Conservation (phyloP, 2,329 filamentous ascomycete species). For the Fusarium agapanthi region DNA sequence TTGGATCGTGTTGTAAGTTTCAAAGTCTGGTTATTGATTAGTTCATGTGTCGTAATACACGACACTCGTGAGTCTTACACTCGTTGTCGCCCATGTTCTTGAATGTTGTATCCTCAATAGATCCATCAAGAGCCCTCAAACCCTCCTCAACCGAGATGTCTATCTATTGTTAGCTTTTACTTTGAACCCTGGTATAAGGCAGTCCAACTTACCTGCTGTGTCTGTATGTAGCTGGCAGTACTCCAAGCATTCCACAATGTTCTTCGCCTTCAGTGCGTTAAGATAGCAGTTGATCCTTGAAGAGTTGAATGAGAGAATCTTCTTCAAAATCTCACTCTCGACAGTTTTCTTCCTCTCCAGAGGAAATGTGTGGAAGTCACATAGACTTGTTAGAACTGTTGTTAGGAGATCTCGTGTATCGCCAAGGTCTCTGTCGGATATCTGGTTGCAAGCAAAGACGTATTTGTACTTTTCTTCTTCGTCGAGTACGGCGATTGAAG, state of each 20-base stretch:
- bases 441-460: slow-evolving; percentile 45
- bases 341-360: accelerated
- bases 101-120: not conserved
- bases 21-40: slow-evolving; percentile 4
- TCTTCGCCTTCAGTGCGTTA: not conserved
- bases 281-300: slow-evolving; percentile 31
- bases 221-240: not conserved
- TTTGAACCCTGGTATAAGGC: accelerated
- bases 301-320: slow-evolving; percentile 37
- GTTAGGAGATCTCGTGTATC: slow-evolving; percentile 8
- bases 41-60: accelerated
- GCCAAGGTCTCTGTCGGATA: not conserved
- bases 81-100: not conserved
- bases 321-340: not conserved
- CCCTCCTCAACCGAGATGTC: not conserved
- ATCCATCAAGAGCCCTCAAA: not conserved
- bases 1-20: not conserved
- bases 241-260: slow-evolving; percentile 17
- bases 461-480: slow-evolving; percentile 42
- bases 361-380: not conserved
- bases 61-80: not conserved
- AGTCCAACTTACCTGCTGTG: not conserved
- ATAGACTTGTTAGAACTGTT: slow-evolving; percentile 19
- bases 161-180: not conserved
- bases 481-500: slow-evolving; percentile 44